These are phyloP conservation scores for Huntiella moniliformis DNA, from an alignment of 2,329 filamentous ascomycete genomes.

Conservation along the genomic window DNA sequence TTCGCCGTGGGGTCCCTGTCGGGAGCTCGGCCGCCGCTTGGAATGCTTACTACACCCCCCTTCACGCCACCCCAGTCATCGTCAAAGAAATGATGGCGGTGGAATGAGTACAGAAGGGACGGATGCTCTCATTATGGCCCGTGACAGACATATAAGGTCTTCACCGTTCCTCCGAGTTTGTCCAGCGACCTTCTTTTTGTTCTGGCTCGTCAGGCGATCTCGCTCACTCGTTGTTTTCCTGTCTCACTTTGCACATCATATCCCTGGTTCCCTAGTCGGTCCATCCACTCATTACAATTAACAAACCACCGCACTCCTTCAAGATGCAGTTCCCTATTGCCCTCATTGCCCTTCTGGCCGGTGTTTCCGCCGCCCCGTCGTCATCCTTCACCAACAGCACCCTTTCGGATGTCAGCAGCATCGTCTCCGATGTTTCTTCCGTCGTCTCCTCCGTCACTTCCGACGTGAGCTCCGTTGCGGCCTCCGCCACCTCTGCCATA, in stretches of 20 bases:
- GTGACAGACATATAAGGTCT: too few relatives aligned
- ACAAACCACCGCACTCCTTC: background rate
- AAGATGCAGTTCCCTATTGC: conserved; percentile 8
- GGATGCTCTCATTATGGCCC: too few relatives aligned
- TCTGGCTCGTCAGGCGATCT: conserved; percentile 2
- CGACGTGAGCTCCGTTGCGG: background rate
- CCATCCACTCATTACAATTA: background rate
- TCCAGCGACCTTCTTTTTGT: background rate
- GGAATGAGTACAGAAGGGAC: too few relatives aligned
- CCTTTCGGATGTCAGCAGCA: background rate
- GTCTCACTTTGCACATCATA: conserved; percentile 1
- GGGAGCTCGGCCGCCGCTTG: too few relatives aligned
- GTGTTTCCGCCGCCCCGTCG: conserved; percentile 5
- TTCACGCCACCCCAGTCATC: too few relatives aligned
- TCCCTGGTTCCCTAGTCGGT: background rate
- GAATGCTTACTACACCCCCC: too few relatives aligned
- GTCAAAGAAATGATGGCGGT: too few relatives aligned
- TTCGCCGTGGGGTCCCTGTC: too few relatives aligned
- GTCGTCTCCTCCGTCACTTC: background rate
- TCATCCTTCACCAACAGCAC: background rate
- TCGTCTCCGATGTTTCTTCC: background rate
- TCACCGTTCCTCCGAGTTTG: too few relatives aligned
- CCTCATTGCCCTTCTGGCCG: conserved; percentile 1
- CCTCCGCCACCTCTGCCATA: background rate
- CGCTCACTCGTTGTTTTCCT: background rate